Percentiles rank a stretch among this genome's conserved stretches.
Evolutionary conservation across 2,329 filamentous ascomycete genomes (phyloP).

Genomic region (Talaromyces albobiverticillius): DNA sequence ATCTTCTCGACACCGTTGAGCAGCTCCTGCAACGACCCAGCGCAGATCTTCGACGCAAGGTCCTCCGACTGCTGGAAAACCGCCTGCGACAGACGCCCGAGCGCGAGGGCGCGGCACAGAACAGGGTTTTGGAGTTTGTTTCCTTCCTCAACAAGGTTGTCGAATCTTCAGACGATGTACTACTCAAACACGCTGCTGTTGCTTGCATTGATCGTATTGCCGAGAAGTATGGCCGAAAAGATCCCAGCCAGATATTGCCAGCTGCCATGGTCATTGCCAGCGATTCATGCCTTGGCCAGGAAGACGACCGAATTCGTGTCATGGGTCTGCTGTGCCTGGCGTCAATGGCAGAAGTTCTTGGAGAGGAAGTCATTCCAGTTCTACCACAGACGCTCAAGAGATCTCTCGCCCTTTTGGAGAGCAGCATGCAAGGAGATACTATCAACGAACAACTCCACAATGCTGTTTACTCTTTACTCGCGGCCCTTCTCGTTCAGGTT

Average conservation of each 20-base stretch:
- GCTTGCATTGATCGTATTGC: conserved; percentile 88
- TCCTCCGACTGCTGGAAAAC: conserved; percentile 74
- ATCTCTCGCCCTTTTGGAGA: conserved; percentile 67
- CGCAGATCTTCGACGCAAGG: conserved; percentile 72
- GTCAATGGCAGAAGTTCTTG: conserved; percentile 82
- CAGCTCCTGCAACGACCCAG: conserved; percentile 73
- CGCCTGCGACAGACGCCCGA: conserved; percentile 73
- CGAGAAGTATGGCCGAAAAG: conserved; percentile 93
- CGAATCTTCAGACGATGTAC: conserved; percentile 65
- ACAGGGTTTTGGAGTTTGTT: conserved; percentile 72
- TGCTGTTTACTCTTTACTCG: conserved; percentile 76
- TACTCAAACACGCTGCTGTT: conserved; percentile 80
- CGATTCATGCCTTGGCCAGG: conserved; percentile 69
- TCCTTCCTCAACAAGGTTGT: conserved; percentile 76
- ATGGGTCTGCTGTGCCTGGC: conserved; percentile 87
- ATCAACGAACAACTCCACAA: conserved; percentile 69
- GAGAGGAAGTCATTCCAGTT: conserved; percentile 80
- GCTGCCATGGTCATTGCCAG: conserved; percentile 77
- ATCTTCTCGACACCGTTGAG: conserved; percentile 87
- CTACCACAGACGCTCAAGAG: conserved; percentile 72
- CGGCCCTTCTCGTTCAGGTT: conserved; percentile 74
- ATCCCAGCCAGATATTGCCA: conserved; percentile 70
- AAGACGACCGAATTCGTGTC: conserved; percentile 69
- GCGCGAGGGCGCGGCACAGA: conserved; percentile 65
- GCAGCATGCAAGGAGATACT: conserved; percentile 55